These are phyloP conservation scores for Alternaria angustiovoidea DNA, from an alignment of 2,329 filamentous ascomycete species.

Conservation along the genomic window DNA sequence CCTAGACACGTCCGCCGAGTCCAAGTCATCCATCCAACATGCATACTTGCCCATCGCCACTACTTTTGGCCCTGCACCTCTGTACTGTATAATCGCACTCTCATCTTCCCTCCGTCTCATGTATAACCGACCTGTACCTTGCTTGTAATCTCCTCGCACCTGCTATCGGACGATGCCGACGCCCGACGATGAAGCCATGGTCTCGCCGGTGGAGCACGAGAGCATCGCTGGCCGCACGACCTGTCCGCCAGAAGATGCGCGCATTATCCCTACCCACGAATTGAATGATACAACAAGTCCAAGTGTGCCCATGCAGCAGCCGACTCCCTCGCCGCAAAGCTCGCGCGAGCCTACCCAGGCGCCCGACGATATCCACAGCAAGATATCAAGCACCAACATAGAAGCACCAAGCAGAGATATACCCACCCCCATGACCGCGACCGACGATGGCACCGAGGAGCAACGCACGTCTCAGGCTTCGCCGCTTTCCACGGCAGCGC, in stretches of 20 bases:
- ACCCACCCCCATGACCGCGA: slow-evolving; percentile 49
- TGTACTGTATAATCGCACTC: slow-evolving; percentile 18
- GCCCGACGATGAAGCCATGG: slow-evolving; percentile 52
- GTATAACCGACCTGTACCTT: slow-evolving; percentile 23
- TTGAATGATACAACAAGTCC: slow-evolving; percentile 40
- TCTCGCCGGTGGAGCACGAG: slow-evolving; percentile 52
- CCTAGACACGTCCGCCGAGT: slow-evolving; percentile 27
- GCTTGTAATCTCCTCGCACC: slow-evolving; percentile 40
- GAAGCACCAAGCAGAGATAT: slow-evolving; percentile 48
- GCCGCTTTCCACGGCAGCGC: slow-evolving; percentile 40
- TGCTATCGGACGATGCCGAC: slow-evolving; percentile 58
- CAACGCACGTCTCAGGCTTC: slow-evolving; percentile 46
- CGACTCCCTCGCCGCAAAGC: slow-evolving; percentile 47
- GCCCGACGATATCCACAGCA: slow-evolving; percentile 34
- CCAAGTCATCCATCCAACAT: slow-evolving; percentile 22
- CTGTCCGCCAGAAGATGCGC: slow-evolving; percentile 59
- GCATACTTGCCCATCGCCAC: slow-evolving; percentile 19
- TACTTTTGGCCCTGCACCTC: slow-evolving; percentile 11
- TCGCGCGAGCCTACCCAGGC: slow-evolving; percentile 26
- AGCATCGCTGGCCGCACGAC: slow-evolving; percentile 56
- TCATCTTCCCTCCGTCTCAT: slow-evolving; percentile 24
- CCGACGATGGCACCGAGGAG: slow-evolving; percentile 47
- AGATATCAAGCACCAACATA: slow-evolving; percentile 42
- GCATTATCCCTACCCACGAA: slow-evolving; percentile 38
- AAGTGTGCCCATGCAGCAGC: slow-evolving; percentile 41